Conservation (phyloP, 164 flowering plant species). For the Nelumbo lutea region DNA sequence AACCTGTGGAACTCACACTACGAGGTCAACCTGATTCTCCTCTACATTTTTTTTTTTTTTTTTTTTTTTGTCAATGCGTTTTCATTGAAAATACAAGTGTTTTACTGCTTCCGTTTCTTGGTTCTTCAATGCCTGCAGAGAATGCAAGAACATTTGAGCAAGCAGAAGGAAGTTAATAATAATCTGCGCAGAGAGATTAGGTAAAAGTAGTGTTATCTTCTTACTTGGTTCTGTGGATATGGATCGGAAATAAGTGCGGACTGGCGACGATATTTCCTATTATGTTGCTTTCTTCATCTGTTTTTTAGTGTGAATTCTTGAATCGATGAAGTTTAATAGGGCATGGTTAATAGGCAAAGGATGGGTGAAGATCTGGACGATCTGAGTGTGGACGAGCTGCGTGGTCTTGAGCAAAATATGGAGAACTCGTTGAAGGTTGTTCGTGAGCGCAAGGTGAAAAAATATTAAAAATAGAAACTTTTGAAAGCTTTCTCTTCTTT, state of each 20-base stretch:
- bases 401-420: constrained; percentile 41
- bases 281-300: background rate
- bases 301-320: background rate
- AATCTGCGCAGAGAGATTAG: constrained; percentile 38
- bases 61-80: background rate
- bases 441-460: constrained; percentile 37
- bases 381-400: constrained; percentile 28
- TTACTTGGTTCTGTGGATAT: background rate
- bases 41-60: background rate
- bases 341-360: constrained; percentile 42
- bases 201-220: constrained; percentile 16
- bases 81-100: background rate
- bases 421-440: constrained; percentile 24
- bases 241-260: too few species aligned
- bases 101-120: background rate
- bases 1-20: constrained; percentile 29
- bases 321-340: background rate
- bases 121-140: constrained; percentile 26
- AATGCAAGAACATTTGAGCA: constrained; percentile 49
- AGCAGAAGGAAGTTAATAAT: constrained; percentile 32
- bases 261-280: too few species aligned
- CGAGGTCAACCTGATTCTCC: constrained; percentile 31
- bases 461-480: background rate
- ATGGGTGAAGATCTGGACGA: constrained; percentile 43
- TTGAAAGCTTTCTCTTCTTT: too few species aligned